Evolutionary conservation across 495 filamentous ascomycete species (phyloP).

Genomic region (Podospora pseudocomata): DNA sequence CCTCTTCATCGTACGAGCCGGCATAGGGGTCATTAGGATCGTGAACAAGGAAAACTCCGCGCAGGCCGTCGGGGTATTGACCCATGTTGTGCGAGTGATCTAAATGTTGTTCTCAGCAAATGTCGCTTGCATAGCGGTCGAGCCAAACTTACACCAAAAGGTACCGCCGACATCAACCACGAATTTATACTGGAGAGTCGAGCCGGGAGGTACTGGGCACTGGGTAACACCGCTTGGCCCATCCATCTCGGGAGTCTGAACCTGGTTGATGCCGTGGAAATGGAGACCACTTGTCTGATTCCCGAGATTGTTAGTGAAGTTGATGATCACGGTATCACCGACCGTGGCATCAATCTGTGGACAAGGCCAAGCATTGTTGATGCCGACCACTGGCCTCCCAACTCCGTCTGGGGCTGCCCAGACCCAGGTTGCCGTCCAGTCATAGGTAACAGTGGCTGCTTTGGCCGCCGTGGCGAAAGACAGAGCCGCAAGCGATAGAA

Average conservation of each 20-base stretch:
- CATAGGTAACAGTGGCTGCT: slow-evolving; percentile 37
- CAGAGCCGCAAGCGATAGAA: slow-evolving; percentile 22
- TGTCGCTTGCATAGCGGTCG: slow-evolving; percentile 24
- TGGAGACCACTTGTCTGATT: slow-evolving; percentile 72
- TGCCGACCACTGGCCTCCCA: slow-evolving; percentile 66
- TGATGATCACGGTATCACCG: slow-evolving; percentile 67
- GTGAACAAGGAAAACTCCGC: slow-evolving; percentile 68
- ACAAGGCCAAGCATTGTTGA: slow-evolving; percentile 73
- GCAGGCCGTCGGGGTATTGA: slow-evolving; percentile 75
- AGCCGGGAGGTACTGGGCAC: slow-evolving; percentile 63
- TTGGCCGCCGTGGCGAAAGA: slow-evolving; percentile 22
- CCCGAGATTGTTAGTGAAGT: slow-evolving; percentile 68
- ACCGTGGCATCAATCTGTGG: slow-evolving; percentile 64
- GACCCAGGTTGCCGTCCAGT: slow-evolving; percentile 71
- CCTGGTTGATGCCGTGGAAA: slow-evolving; percentile 77
- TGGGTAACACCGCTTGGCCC: slow-evolving; percentile 66
- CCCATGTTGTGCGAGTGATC: slow-evolving; percentile 69
- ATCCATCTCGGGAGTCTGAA: slow-evolving; percentile 69
- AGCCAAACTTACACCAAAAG: slow-evolving; percentile 66
- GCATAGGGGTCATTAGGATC: slow-evolving; percentile 61
- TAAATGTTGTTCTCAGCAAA: slow-evolving; percentile 8
- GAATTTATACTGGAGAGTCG: slow-evolving; percentile 63
- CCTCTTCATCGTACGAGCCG: slow-evolving; percentile 64
- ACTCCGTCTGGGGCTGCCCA: slow-evolving; percentile 65
- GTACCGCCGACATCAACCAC: slow-evolving; percentile 65